Base-by-base conservation (phyloP, 2,329 filamentous ascomycete species). In the Aspergillus transmontanensis region DNA sequence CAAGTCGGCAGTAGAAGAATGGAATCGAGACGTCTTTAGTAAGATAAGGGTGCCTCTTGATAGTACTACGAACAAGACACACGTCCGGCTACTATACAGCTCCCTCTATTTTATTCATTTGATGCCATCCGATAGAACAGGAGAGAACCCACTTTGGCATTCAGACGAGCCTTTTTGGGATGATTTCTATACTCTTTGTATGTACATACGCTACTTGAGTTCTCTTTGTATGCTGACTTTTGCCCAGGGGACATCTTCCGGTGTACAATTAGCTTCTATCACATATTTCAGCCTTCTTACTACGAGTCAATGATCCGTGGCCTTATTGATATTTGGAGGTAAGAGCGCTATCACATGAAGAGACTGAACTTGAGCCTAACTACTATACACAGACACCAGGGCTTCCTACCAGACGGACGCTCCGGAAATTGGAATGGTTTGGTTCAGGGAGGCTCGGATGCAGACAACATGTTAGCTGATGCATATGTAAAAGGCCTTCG, bases 401-500 rank as follows among this genome's bases (percentile, higher is more conserved):
- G 87, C 1, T 91, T 84, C 67, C 79, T 90, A 71, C 88, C 88
- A 2, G 89, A 91, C 67, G 89, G 83, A 0, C 84, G 89, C 21
- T 90, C 87, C 0, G 89, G 86, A 2, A 89, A 90, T 73, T 89
- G 80, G 79, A 92, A 90, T 63, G 86, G 50, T 84, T 85, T 19
- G 61, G 62, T 70, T 9, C 90, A 92, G 74, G 89, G 89, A 16
- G 90, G 90, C 5, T 89, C 85, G 3, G 90, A 92, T 70, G 85
- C 86, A 4, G 89, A 92, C 72, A 91, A 90, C 59, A 85, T 92
- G 4, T 83, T 92, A 10, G 89, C 89, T 2, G 90, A 93, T 70
- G 90, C 89, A 0, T 92, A 87, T 64, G 83, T 91, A 34, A 92
- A 92, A 74, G 88, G 88, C 0, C 83, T 91, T 3, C 80, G 83